Evolutionary conservation across 805 yeast genomes (phyloP).

Genomic region (Wickerhamomyces ciferrii): DNA sequence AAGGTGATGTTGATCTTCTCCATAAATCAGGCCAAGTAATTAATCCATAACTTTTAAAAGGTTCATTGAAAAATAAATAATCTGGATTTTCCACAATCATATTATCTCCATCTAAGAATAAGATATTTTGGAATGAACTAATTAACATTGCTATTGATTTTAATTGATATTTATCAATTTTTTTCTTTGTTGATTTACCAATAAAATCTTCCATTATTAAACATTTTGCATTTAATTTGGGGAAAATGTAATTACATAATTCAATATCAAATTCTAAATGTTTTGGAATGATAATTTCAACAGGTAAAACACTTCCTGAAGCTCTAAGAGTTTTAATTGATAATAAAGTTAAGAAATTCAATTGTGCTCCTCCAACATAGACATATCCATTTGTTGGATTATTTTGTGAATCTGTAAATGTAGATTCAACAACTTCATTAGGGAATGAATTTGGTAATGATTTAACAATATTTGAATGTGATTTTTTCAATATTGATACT

Average conservation of each 20-base stretch:
- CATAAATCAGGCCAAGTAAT: conserved; percentile 64
- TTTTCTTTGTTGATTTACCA: conserved; percentile 36
- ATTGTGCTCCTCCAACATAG: conserved; percentile 65
- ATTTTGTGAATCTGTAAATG: neutral
- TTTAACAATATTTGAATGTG: conserved; percentile 14
- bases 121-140: conserved; percentile 69
- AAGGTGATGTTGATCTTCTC: conserved; percentile 59
- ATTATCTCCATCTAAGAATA: conserved; percentile 73
- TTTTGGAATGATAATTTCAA: conserved; percentile 72
- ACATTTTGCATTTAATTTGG: conserved; percentile 55
- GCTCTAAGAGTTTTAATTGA: conserved; percentile 49
- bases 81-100: conserved; percentile 56
- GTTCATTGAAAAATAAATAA: conserved; percentile 36
- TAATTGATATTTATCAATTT: conserved; percentile 50
- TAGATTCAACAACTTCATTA: neutral
- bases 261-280: conserved; percentile 61
- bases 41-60: conserved; percentile 36
- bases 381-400: conserved; percentile 46
- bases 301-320: conserved; percentile 60
- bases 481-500: conserved; percentile 3
- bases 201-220: conserved; percentile 44
- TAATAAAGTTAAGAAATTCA: conserved; percentile 51
- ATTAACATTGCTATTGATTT: conserved; percentile 66
- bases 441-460: conserved; percentile 24
- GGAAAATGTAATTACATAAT: conserved; percentile 57